Evolutionary conservation across 345 rosid genomes (phyloP).

Genomic region (Eucalyptus albens): DNA sequence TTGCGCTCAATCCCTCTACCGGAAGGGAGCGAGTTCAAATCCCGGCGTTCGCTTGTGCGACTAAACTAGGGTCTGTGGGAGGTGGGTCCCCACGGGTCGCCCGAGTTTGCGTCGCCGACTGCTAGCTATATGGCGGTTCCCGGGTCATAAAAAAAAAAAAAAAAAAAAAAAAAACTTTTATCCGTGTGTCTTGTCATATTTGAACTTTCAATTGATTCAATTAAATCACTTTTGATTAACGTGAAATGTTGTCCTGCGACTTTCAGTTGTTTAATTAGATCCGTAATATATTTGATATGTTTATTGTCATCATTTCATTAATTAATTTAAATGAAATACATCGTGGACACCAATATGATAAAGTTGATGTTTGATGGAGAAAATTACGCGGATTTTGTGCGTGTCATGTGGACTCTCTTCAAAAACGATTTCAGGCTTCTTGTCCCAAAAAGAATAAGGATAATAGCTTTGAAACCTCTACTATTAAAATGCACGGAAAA

Average conservation of each 20-base stretch:
- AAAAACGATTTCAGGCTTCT: background rate
- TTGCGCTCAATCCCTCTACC: too few species aligned
- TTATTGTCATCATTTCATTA: background rate
- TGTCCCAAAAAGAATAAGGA: background rate
- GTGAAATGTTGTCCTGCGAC: accelerated
- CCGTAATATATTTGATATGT: accelerated
- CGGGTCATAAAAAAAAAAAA: too few species aligned
- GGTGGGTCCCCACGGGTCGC: too few species aligned
- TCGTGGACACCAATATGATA: background rate
- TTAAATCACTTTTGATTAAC: background rate
- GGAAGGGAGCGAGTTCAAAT: too few species aligned
- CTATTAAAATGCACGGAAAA: background rate
- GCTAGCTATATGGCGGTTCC: too few species aligned
- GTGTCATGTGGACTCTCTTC: background rate
- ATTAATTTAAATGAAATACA: background rate
- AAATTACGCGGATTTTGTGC: background rate
- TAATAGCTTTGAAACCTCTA: background rate
- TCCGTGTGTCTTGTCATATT: background rate
- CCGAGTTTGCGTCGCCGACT: too few species aligned
- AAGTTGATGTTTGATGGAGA: background rate
- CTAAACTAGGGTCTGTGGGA: too few species aligned
- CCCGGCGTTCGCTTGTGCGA: too few species aligned
- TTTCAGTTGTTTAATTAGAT: background rate
- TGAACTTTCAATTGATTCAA: background rate
- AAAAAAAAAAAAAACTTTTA: background rate